Base-by-base conservation (phyloP, 495 filamentous ascomycete species). In the Penicillium soppii region DNA sequence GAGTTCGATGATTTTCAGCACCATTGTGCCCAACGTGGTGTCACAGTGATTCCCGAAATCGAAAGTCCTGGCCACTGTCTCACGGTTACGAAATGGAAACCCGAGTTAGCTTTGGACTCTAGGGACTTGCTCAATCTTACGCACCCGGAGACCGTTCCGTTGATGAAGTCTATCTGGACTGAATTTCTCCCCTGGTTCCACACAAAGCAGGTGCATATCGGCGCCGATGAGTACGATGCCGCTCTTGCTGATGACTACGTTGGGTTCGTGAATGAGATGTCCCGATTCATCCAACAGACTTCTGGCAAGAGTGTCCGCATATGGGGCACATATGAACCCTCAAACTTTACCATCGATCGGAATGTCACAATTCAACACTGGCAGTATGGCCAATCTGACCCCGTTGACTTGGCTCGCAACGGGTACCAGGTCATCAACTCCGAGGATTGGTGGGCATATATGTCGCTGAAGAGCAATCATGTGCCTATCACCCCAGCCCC, bases 101-200 rank as follows among this genome's bases (percentile, higher is more conserved):
- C 79, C 0, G 72, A 80, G 35, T 57, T 82, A 4, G 72, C 79
- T 0, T 58, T 82, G n/a, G 52, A 66, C n/a, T 66, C 70, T 27
- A 71, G 62, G 16, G 79, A 82, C 43, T 57, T 82, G 37, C 66
- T 82, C 3, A 80, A 82, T 50, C 55, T 82, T 9, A 72, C 77
- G 0, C 76, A 82, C 47, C 79, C 78, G 0, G 79, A 82, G 13
- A 78, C 76, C 0, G 64, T 81, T 20, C 75, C 78, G 6, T 71
- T 77, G 0, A 62, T 82, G 15, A 77, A 81, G 55, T 66, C 64
- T 1, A 79, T 82, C 25, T 82, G 79, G 79, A 46, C 67, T 3
- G 79, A 82, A 21, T 82, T 81, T 35, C 60, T 82, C 1, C 77
- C 78, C 9, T 80, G 79, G 77, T 82, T 82, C 47, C 66, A 78